Percentiles rank a stretch among this genome's conserved stretches.
Conservation (phyloP, 805 yeast species). For the Zygoascus bituminiphila region DNA sequence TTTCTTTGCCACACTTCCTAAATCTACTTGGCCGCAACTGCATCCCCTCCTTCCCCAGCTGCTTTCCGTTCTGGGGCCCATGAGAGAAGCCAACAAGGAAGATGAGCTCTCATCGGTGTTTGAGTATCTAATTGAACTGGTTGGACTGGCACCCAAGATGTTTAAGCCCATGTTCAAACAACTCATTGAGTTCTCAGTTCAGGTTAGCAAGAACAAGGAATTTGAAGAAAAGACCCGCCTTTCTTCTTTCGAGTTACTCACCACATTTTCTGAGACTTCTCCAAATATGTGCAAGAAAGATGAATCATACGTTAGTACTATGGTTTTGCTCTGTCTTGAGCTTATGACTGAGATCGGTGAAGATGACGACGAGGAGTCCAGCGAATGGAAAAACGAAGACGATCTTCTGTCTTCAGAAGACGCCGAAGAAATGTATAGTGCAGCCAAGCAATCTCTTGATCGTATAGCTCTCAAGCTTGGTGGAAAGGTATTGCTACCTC, state of each 20-base stretch:
- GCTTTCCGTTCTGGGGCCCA: conserved; percentile 78
- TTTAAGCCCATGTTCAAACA: conserved; percentile 85
- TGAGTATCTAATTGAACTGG: conserved; percentile 82
- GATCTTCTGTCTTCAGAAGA: conserved; percentile 69
- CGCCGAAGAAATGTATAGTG: conserved; percentile 80
- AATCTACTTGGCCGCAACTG: conserved; percentile 65
- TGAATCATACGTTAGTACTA: conserved; percentile 57
- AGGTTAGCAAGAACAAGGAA: conserved; percentile 72
- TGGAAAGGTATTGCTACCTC: conserved; percentile 76
- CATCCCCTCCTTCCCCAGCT: conserved; percentile 75
- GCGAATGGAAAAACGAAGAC: conserved; percentile 79
- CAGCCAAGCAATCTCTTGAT: conserved; percentile 92
- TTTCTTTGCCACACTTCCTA: conserved; percentile 75
- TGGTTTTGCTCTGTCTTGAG: conserved; percentile 65
- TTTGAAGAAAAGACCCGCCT: conserved; percentile 72
- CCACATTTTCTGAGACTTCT: conserved; percentile 86
- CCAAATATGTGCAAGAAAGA: conserved; percentile 91
- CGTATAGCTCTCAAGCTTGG: conserved; percentile 77
- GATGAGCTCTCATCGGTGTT: conserved; percentile 78
- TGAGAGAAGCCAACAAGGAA: conserved; percentile 71
- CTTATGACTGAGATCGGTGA: conserved; percentile 90
- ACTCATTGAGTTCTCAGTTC: conserved; percentile 78
- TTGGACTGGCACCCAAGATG: conserved; percentile 89
- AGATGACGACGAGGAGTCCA: conserved; percentile 79
- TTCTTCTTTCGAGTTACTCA: conserved; percentile 79